Evolutionary conservation across 1,284 basidiomycete species (phyloP).

Genomic region (Cutaneotrichosporon sp.): DNA sequence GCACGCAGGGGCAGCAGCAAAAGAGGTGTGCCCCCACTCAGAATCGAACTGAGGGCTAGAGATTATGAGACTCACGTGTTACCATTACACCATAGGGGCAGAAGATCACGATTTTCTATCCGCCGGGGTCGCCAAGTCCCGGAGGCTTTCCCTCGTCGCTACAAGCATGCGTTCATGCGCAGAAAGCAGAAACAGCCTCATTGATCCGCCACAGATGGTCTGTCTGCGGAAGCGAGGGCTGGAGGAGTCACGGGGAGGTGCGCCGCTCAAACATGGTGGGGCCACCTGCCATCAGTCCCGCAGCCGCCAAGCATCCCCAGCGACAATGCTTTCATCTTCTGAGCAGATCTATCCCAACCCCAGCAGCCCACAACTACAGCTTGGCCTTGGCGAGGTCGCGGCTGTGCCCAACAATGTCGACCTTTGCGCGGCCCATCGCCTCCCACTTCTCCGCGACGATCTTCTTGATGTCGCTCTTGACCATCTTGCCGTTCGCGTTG

Average conservation of each 20-base stretch:
- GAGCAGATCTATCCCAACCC: not conserved
- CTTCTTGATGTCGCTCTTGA: conserved; percentile 25
- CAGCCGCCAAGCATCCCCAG: not conserved
- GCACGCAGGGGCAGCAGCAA: not conserved
- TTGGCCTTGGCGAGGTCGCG: conserved; percentile 10
- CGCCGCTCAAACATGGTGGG: too few species aligned
- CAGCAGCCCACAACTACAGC: not conserved
- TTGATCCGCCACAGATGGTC: too few species aligned
- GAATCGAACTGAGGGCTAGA: conserved; percentile 11
- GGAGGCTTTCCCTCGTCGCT: too few species aligned
- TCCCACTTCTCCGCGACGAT: conserved; percentile 20
- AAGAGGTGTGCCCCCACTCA: conserved; percentile 5
- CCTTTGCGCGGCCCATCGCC: conserved; percentile 3
- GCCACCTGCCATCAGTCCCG: too few species aligned
- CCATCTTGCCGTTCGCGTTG: conserved; percentile 27
- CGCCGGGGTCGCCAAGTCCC: too few species aligned
- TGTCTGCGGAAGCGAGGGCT: too few species aligned
- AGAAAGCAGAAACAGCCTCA: too few species aligned
- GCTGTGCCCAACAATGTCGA: not conserved
- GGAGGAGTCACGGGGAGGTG: too few species aligned
- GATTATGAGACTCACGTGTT: conserved; percentile 9
- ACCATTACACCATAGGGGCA: conserved; percentile 10
- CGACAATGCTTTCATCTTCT: not conserved
- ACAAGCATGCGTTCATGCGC: too few species aligned
- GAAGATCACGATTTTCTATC: not conserved